phyloP scores from a whole-genome alignment of 352 stramenopile species.

The Aphanomyces astaci region DNA sequence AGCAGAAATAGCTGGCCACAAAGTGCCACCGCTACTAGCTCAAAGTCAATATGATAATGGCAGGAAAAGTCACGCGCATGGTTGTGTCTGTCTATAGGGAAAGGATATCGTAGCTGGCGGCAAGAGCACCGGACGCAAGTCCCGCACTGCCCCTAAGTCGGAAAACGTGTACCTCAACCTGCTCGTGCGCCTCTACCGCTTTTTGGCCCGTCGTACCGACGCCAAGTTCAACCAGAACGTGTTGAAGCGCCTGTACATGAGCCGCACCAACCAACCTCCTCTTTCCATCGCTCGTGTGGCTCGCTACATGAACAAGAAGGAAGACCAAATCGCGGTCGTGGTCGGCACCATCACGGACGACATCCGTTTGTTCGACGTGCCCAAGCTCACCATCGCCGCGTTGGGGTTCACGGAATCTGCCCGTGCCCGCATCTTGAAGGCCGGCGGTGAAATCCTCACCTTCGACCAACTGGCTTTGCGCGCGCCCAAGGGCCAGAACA shows the following conservation, averaged over 20 bases:
- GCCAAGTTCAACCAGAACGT: constrained; percentile 98
- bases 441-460: constrained; percentile 98
- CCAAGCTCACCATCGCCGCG: constrained; percentile 94
- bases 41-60: too few species aligned
- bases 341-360: constrained; percentile 99
- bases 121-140: constrained; percentile 97
- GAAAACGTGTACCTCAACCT: constrained; percentile 99
- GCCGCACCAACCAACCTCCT: constrained; percentile 97
- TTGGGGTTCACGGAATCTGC: constrained; percentile 97
- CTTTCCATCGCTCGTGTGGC: constrained; percentile 94
- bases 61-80: constrained; percentile 1
- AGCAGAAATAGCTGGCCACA: too few species aligned
- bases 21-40: too few species aligned
- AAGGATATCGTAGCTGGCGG: constrained; percentile 99
- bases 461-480: constrained; percentile 99
- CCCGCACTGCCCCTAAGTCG: constrained; percentile 96
- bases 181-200: constrained; percentile 94
- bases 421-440: constrained; percentile 95
- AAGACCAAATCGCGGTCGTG: constrained; percentile 97
- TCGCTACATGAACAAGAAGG: constrained; percentile 98
- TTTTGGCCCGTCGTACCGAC: constrained; percentile 96
- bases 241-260: constrained; percentile 99
- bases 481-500: constrained; percentile 96
- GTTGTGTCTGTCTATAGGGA: constrained; percentile 64
- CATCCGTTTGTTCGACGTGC: constrained; percentile 94